These are phyloP conservation scores for Aspergillus viridinutans DNA, from an alignment of 2,329 filamentous ascomycete genomes.

Conservation along the genomic window DNA sequence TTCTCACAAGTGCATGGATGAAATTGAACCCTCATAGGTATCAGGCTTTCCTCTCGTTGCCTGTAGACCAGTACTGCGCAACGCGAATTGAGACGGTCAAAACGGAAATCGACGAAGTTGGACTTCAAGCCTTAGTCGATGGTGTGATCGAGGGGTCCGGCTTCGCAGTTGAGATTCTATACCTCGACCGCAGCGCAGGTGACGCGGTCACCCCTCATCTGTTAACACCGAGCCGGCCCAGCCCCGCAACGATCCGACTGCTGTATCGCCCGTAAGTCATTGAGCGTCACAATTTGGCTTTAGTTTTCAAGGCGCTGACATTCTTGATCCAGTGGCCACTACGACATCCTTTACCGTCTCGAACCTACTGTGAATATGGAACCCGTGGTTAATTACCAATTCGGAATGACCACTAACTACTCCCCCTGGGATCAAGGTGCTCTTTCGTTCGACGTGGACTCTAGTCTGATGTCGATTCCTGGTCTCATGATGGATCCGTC, in stretches of 20 bases:
- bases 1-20: conserved; percentile 81
- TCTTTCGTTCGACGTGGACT: conserved; percentile 37
- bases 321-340: conserved; percentile 63
- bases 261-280: conserved; percentile 60
- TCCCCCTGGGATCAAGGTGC: conserved; percentile 34
- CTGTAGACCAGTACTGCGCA: conserved; percentile 65
- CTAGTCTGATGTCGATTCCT: conserved; percentile 40
- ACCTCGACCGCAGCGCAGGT: conserved; percentile 81
- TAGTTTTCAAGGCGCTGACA: conserved; percentile 11
- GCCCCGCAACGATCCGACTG: conserved; percentile 62
- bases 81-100: conserved; percentile 68
- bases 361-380: conserved; percentile 40
- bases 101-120: conserved; percentile 88
- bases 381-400: conserved; percentile 40
- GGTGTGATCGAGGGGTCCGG: conserved; percentile 74
- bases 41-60: conserved; percentile 64
- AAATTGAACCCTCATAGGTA: conserved; percentile 69
- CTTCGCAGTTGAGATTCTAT: conserved; percentile 80
- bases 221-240: conserved; percentile 31
- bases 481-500: conserved; percentile 36
- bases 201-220: conserved; percentile 60
- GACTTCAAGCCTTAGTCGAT: conserved; percentile 71
- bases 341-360: conserved; percentile 83
- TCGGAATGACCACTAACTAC: conserved; percentile 37
- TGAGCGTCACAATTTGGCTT: neutral